phyloP scores from a whole-genome alignment of 495 filamentous ascomycete genomes.

The Penicillium nucicola region DNA sequence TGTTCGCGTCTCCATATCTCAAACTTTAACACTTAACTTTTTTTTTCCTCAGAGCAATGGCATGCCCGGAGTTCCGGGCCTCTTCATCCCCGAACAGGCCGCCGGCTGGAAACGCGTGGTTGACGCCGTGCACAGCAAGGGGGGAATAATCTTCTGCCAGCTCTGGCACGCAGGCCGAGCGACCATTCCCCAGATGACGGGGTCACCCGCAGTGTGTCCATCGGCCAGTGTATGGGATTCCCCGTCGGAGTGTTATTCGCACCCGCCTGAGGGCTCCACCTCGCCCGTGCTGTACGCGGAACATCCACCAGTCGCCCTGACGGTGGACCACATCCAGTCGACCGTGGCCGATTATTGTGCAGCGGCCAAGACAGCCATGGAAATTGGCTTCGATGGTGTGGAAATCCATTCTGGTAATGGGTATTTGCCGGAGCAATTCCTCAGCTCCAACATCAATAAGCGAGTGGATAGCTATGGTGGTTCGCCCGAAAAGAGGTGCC shows the following conservation, averaged over 20 bases:
- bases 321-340: constrained; percentile 40
- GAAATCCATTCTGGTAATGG: constrained; percentile 56
- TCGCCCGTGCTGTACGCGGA: constrained; percentile 40
- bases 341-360: constrained; percentile 46
- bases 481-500: constrained; percentile 45
- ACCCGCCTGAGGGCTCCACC: constrained; percentile 31
- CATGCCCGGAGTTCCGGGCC: constrained; percentile 48
- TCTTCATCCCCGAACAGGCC: constrained; percentile 46
- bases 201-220: constrained; percentile 33
- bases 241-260: constrained; percentile 34
- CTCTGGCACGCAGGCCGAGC: constrained; percentile 53
- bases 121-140: constrained; percentile 51
- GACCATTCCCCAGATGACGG: constrained; percentile 43
- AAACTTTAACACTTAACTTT: background rate
- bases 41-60: constrained; percentile 33
- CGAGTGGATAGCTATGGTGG: constrained; percentile 52
- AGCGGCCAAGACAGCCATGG: constrained; percentile 58
- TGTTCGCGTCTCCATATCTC: background rate
- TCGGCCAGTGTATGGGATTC: constrained; percentile 42
- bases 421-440: constrained; percentile 53
- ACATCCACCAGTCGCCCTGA: constrained; percentile 45
- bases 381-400: constrained; percentile 60
- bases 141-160: constrained; percentile 51
- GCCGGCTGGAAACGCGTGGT: constrained; percentile 49
- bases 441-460: constrained; percentile 48